Evolutionary conservation across 441 rosid genomes (phyloP), one percentile per base, ranked within the genome.

Genomic region (Bruguiera hainesii): DNA sequence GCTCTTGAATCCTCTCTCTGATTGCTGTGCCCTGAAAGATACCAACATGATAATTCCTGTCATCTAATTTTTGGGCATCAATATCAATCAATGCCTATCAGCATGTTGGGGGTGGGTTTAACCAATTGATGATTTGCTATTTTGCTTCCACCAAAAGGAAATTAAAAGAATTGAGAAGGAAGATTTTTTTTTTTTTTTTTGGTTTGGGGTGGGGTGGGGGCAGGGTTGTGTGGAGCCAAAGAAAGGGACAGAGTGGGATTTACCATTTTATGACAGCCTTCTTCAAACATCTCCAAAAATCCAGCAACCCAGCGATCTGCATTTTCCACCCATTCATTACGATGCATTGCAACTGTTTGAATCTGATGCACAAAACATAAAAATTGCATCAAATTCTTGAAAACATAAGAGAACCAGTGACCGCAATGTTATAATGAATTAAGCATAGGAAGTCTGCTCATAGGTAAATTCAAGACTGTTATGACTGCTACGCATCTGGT

Each of bases 211-310:
- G 4, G 16, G 4, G 23, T 23, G 29, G 58, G 16, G 4, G 16
- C 1, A 5, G 6, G 57, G 58, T 5, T 8, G 58, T 9, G 16
- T 55, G 29, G 58, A 15, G 48, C 18, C 4, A 13, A 42, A 55
- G 6, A 1, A 23, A 51, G 26, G 56, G 56, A 51, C 23, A 20
- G 11, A 55, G 28, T 10, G 11, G 23, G 56, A 11, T 23, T 26
- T 30, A 85, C 93, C 93, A 89, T 87, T 78, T 89, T 87, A 72
- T 87, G 93, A 80, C 85, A 89, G 62, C 96, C 88, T 81, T 87
- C 91, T 75, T 89, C 96, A 42, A 89, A 87, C 87, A 87, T 84
- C 79, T 84, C 96, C 37, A 87, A 85, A 68, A 87, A 87, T 60
- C 93, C 93, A 60, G 88, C 88, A 53, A 89, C 91, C 89, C 79